These are phyloP conservation scores for Elsinoe perseae DNA, from an alignment of 2,329 filamentous ascomycete genomes.

Conservation along the genomic window DNA sequence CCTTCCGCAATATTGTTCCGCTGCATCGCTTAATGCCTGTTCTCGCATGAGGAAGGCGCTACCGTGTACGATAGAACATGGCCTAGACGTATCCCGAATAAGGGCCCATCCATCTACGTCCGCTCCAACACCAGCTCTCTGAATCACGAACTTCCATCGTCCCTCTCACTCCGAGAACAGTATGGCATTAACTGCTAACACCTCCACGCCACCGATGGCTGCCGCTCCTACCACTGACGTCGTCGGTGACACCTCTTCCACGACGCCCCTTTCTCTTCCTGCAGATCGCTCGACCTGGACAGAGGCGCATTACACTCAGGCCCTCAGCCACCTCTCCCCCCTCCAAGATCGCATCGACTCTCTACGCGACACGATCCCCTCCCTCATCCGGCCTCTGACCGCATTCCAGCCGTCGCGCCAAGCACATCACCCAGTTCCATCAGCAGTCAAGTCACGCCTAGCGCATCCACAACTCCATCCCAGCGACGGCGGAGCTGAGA, in stretches of 20 bases:
- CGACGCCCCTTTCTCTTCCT: background rate
- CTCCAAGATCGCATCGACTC: slow-evolving; percentile 39
- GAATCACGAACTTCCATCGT: no score
- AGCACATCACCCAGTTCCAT: background rate
- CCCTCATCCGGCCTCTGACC: slow-evolving; percentile 35
- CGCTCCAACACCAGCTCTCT: background rate
- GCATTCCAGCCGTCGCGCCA: slow-evolving; percentile 17
- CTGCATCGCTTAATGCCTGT: background rate
- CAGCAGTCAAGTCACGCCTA: background rate
- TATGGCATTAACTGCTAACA: no score
- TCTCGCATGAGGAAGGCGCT: background rate
- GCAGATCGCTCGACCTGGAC: slow-evolving; percentile 26
- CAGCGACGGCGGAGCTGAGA: no score
- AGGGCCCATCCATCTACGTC: background rate
- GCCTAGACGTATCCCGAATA: background rate
- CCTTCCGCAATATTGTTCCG: background rate
- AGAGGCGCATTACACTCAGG: slow-evolving; percentile 34
- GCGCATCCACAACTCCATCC: background rate
- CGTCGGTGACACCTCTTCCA: no score
- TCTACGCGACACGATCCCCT: slow-evolving; percentile 37
- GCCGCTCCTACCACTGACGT: no score
- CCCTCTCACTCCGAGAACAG: no score
- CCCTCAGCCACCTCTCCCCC: slow-evolving; percentile 38
- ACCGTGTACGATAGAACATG: background rate
- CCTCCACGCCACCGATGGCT: no score